Evolutionary conservation across 2,329 filamentous ascomycete genomes (phyloP), one percentile per base, ranked within the genome.

Genomic region (Calonectria henricotiae): DNA sequence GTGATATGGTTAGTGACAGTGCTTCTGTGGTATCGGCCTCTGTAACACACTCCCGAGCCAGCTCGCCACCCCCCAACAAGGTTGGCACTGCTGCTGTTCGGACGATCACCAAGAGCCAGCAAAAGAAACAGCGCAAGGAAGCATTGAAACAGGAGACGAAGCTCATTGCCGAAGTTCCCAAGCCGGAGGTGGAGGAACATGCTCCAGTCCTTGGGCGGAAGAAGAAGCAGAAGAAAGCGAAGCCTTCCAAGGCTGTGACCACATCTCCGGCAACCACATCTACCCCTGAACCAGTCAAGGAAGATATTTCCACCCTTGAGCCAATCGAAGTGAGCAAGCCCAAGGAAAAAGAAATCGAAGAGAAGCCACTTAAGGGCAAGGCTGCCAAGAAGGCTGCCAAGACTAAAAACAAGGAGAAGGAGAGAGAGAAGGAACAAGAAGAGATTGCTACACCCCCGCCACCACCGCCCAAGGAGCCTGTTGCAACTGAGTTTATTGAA

Each of bases 151-250:
- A 91, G 76, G 91, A 93, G 67, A 87, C 87, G 3, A 87, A 86
- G 20, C 80, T 86, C 39, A 86, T 91, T 70, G 83, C 82, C 3
- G 88, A 89, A 71, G 75, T 83, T 0, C 77, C 88, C 72, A 85
- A 86, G 60, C 77, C 83, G 15, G 90, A 91, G 69, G 81, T 86
- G 13, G 85, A 89, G 62, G 88, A 90, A 73, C 88, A 89, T 74
- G 94, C 90, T 8, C 94, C 94, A 0, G 92, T 97, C 46, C 80
- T 94, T 60, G 93, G 93, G 39, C 89, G 94, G 63, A 95, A 95
- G 86, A 96, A 94, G 86, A 96, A 96, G 83, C 90, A 93, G 80
- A 95, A 93, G 86, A 96, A 94, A 82, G 90, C 92, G 76, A 91
- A 89, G 76, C 80, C 81, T 15, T 39, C 65, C 8, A 81, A 81